Evolutionary conservation across 495 filamentous ascomycete species (phyloP), one percentile per base, ranked within the genome.

Genomic region (Cladorrhinum samala): DNA sequence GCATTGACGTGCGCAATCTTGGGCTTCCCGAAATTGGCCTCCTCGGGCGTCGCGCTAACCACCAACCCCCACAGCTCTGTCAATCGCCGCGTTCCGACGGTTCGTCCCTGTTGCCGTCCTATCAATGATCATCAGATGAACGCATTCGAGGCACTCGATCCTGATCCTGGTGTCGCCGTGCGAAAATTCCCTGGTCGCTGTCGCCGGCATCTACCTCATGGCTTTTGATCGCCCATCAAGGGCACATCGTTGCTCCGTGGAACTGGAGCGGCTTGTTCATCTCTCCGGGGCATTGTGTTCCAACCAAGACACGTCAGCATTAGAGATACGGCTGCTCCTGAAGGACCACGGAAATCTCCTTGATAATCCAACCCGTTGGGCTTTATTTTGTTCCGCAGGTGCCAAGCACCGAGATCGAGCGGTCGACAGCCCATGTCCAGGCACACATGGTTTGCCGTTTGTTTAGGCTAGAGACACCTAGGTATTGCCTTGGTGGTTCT

Each of bases 1-100:
- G 72, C 73, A 72, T 77, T 71, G 69, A 70, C 62, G 63, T 62
- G 62, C 61, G 69, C 69, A 77, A 75, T 74, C 62, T 72, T 68
- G 72, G 68, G 60, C 57, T 60, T 59, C 49, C 62, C 65, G 67
- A 59, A 51, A 56, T 63, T 58, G 56, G 55, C 54, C 56, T 20
- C 24, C 48, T 56, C 50, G 14, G 50, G 55, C 58, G n/a, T 53
- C 49, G 57, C 54, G 49, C 46, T 55, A 45, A 52, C 45, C 42
- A 38, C 19, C 40, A 45, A 54, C 37, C 44, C 36, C 37, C 30
- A 38, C 48, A 54, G 61, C 47, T 51, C 58, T 57, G 63, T 60
- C 54, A 55, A 59, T 54, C 59, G 57, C 60, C 62, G 61, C 58
- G 56, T 49, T 59, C 36, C 56, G 46, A 39, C 48, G 19, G 51